A percentile compares a stretch with the other conserved stretches of the same genome.
These are phyloP conservation scores for Oxyria digyna DNA, from an alignment of 148 eudicot species.

Conservation along the genomic window DNA sequence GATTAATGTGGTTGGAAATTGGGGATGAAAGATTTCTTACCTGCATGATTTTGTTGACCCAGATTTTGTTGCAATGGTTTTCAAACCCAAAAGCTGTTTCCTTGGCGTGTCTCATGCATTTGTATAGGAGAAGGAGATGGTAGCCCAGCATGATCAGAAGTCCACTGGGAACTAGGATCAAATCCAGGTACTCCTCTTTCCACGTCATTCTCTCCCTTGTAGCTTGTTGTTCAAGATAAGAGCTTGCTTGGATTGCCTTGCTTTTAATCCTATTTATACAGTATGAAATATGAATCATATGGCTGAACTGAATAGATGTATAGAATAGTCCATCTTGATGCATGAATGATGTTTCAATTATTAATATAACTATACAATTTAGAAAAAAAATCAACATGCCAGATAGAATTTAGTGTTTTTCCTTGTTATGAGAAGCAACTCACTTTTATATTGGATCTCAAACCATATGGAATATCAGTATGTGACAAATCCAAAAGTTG, in stretches of 20 bases:
- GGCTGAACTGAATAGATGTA: not conserved
- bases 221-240: not conserved
- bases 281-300: not conserved
- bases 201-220: constrained; percentile 20
- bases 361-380: not conserved
- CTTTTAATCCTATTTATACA: not conserved
- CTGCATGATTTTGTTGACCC: constrained; percentile 44
- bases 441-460: not conserved
- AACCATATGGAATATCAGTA: not conserved
- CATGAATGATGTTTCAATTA: not conserved
- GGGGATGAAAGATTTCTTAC: constrained; percentile 13
- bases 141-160: constrained; percentile 48
- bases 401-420: not conserved
- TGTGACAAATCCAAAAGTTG: no score
- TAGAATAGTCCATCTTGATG: not conserved
- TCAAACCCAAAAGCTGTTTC: constrained; percentile 54
- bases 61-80: no score
- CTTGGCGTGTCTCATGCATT: constrained; percentile 27
- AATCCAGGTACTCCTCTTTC: constrained; percentile 49
- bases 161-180: constrained; percentile 53
- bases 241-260: not conserved
- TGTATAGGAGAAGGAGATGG: constrained; percentile 48
- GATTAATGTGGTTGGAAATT: not conserved
- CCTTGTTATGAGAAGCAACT: not conserved
- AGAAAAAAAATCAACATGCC: not conserved